A percentile compares a stretch with the other conserved stretches of the same genome.
Evolutionary conservation across 2,329 filamentous ascomycete genomes (phyloP).

Genomic region (Aspergillus terreus): DNA sequence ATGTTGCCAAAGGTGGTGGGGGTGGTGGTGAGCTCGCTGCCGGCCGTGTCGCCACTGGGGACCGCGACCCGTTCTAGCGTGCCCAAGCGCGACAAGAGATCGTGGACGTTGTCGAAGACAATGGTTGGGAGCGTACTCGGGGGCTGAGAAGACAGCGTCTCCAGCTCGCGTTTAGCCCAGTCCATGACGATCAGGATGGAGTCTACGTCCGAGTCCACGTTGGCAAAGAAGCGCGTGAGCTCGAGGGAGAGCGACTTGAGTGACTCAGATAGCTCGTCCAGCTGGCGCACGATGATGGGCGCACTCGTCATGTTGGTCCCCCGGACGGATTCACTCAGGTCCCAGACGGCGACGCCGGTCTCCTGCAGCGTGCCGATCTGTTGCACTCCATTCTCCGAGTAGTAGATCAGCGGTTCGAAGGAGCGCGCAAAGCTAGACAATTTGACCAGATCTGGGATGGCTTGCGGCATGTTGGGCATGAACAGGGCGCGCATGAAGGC

Average conservation of each 20-base stretch:
- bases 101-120: conserved; percentile 82
- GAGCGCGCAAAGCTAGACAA: conserved; percentile 84
- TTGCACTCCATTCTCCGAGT: conserved; percentile 81
- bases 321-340: conserved; percentile 84
- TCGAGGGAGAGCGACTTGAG: conserved; percentile 81
- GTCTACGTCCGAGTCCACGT: conserved; percentile 90
- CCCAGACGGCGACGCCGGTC: conserved; percentile 90
- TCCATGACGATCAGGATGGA: conserved; percentile 93
- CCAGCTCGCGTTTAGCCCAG: conserved; percentile 84
- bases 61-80: conserved; percentile 36
- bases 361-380: conserved; percentile 87
- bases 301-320: conserved; percentile 88
- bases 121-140: conserved; percentile 61
- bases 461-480: conserved; percentile 61
- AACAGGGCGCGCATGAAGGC: conserved; percentile 63
- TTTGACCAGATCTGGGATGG: conserved; percentile 83
- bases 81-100: conserved; percentile 59
- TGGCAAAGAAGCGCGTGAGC: conserved; percentile 86
- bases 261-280: conserved; percentile 81
- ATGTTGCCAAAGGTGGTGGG: conserved; percentile 68
- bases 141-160: conserved; percentile 61
- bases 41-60: conserved; percentile 22
- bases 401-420: conserved; percentile 92
- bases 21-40: conserved; percentile 26
- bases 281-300: conserved; percentile 75